Evolutionary conservation across 768 basidiomycete species (phyloP).

Genomic region (Suillus subalutaceus): DNA sequence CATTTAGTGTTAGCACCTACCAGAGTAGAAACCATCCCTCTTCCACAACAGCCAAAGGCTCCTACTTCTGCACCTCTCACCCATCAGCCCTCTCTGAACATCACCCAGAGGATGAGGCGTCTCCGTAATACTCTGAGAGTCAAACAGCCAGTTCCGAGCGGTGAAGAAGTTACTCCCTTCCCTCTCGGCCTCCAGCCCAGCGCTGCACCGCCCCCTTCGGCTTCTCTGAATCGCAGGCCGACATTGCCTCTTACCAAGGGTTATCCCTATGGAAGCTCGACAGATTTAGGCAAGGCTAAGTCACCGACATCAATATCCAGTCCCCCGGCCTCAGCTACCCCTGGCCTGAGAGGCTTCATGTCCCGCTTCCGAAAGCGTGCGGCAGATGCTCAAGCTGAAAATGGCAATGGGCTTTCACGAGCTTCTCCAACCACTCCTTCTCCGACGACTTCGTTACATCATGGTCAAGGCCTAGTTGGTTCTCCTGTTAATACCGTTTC

Average conservation of each 20-base stretch:
- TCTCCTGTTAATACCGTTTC: conserved; percentile 35
- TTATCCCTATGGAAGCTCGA: conserved; percentile 36
- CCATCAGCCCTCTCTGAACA: conserved; percentile 46
- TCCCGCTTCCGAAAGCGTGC: conserved; percentile 63
- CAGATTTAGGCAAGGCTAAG: conserved; percentile 57
- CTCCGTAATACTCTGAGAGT: conserved; percentile 69
- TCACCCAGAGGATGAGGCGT: conserved; percentile 75
- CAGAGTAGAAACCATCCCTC: conserved; percentile 67
- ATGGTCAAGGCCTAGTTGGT: conserved; percentile 26
- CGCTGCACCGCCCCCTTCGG: conserved; percentile 22
- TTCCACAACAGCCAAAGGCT: conserved; percentile 39
- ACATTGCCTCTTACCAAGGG: conserved; percentile 49
- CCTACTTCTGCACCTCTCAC: conserved; percentile 32
- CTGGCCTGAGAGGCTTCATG: conserved; percentile 81
- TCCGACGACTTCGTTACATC: conserved; percentile 35
- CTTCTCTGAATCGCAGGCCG: conserved; percentile 49
- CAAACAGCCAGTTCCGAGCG: conserved; percentile 46
- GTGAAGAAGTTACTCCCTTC: conserved; percentile 53
- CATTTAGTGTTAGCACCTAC: conserved; percentile 67
- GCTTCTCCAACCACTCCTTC: conserved; percentile 39
- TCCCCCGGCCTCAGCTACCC: conserved; percentile 73
- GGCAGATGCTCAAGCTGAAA: conserved; percentile 30
- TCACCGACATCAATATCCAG: conserved; percentile 53
- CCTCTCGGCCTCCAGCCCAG: conserved; percentile 47
- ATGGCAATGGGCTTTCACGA: conserved; percentile 33